Base-by-base conservation (phyloP, 106 monocot species). In the Acorus calamus region DNA sequence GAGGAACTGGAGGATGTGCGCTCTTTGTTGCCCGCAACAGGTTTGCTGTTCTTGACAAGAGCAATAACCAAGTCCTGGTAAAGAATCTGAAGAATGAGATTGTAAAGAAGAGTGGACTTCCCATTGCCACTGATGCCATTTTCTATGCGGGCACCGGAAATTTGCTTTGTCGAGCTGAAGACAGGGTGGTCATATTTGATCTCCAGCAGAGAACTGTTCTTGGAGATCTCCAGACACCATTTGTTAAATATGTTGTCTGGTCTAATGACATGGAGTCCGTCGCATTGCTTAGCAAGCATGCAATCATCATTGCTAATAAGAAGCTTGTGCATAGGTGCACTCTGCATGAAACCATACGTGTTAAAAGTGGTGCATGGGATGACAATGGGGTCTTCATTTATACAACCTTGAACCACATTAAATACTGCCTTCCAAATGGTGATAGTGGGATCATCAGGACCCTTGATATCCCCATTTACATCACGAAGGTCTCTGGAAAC, bases 341-440 rank as follows among this genome's bases (percentile, higher is more conserved):
- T 44, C 78, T 93, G n/a, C 92, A 93, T 70, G 92, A 93, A 73
- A 93, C 92, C 2, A 93, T 88, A 8, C 88, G 92, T 72, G 88
- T 93, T 5, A 93, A 93, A 68, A 93, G 88, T 83, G 92, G 92
- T 65, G 88, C 92, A 50, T 93, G 92, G 92, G 92, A 93, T 80
- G 88, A 93, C 10, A 93, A 93, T 80, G 92, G 92, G 43, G 62
- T 71, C 48, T 71, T 79, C 52, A 74, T 79, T 13, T 79, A 74
- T 44, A 74, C 79, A 12, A 79, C 79, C 10, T 70, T 79, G 55
- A 79, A 69, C 48, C 79, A 79, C 56, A 70, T 79, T 6, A 79
- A 79, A 14, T 79, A 79, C 43, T 74, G 79, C 60, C 79, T 70
- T 7, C 88, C 92, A 5, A 93, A 88, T 80, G 92, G 92, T 8